phyloP scores from a whole-genome alignment of 192 early-diverging fungal genomes.

The Entrophospora sp. region DNA sequence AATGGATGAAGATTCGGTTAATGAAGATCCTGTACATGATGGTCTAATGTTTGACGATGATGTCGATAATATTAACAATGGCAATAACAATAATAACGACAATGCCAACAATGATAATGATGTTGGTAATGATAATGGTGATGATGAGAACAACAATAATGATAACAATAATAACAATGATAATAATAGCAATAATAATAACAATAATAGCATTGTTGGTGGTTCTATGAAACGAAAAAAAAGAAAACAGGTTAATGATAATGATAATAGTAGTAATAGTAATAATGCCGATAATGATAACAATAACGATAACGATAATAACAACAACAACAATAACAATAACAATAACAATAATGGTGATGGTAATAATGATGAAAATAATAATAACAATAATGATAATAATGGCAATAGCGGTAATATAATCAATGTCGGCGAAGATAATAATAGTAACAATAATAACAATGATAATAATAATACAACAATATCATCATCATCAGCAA shows the following conservation, averaged over 20 bases:
- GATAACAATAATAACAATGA: not conserved
- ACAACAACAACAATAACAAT: not conserved
- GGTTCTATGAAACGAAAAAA: not conserved
- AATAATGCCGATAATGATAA: not conserved
- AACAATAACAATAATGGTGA: not conserved
- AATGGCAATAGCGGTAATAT: not conserved
- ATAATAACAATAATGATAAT: not conserved
- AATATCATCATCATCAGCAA: slow-evolving; percentile 3
- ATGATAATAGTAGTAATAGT: not conserved
- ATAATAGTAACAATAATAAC: not conserved
- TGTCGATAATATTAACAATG: not conserved
- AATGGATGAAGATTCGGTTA: slow-evolving; percentile 4
- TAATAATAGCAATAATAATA: not conserved
- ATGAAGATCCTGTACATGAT: slow-evolving; percentile 6
- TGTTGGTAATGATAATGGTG: not conserved
- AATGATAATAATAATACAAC: not conserved
- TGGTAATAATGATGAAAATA: not conserved
- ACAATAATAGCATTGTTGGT: not conserved
- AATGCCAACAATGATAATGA: not conserved
- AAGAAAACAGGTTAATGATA: not conserved
- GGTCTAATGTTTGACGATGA: slow-evolving; percentile 1
- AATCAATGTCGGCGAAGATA: not conserved
- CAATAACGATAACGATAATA: not conserved
- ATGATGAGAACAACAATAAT: not conserved
- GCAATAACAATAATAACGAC: not conserved